Evolutionary conservation across 352 stramenopile genomes (phyloP).

Genomic region (Globisporangium nagaii): DNA sequence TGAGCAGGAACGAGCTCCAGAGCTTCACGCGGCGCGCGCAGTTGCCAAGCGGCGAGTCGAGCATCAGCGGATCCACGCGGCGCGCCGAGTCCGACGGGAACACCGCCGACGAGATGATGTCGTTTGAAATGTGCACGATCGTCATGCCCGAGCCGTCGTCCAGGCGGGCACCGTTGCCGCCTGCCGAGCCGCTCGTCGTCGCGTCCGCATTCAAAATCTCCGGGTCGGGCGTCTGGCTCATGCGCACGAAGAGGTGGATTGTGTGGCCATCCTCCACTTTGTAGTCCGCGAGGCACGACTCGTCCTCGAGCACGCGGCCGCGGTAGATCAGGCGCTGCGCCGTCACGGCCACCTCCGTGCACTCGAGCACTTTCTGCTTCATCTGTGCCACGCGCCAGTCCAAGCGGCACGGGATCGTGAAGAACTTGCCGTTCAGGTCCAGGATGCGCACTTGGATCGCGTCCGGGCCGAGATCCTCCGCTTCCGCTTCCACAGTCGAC

Average conservation of each 20-base stretch:
- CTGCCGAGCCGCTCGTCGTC: slow-evolving; percentile 16
- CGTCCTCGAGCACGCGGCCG: slow-evolving; percentile 85
- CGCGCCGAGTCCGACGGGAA: slow-evolving; percentile 79
- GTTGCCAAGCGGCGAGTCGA: slow-evolving; percentile 77
- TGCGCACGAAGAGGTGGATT: slow-evolving; percentile 87
- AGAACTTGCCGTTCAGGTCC: slow-evolving; percentile 85
- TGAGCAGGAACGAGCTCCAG: slow-evolving; percentile 83
- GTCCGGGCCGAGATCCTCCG: slow-evolving; percentile 20
- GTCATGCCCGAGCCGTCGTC: slow-evolving; percentile 37
- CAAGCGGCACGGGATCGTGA: slow-evolving; percentile 57
- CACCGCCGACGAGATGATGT: slow-evolving; percentile 79
- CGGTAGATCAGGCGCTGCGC: slow-evolving; percentile 90
- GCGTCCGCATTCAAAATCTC: slow-evolving; percentile 45
- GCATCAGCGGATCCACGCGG: slow-evolving; percentile 81
- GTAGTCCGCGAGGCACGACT: slow-evolving; percentile 64
- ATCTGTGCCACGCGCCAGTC: slow-evolving; percentile 61
- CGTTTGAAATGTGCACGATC: slow-evolving; percentile 75
- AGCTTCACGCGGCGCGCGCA: slow-evolving; percentile 81
- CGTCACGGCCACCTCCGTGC: slow-evolving; percentile 56
- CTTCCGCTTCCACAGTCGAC: slow-evolving; percentile 4
- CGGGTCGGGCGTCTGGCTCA: slow-evolving; percentile 49
- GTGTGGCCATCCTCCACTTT: slow-evolving; percentile 90
- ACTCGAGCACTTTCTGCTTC: slow-evolving; percentile 71
- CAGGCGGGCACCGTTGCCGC: slow-evolving; percentile 20
- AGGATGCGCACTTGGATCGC: slow-evolving; percentile 68